Evolutionary conservation across 2,329 filamentous ascomycete genomes (phyloP).

Genomic region (Talaromyces rugulosus): DNA sequence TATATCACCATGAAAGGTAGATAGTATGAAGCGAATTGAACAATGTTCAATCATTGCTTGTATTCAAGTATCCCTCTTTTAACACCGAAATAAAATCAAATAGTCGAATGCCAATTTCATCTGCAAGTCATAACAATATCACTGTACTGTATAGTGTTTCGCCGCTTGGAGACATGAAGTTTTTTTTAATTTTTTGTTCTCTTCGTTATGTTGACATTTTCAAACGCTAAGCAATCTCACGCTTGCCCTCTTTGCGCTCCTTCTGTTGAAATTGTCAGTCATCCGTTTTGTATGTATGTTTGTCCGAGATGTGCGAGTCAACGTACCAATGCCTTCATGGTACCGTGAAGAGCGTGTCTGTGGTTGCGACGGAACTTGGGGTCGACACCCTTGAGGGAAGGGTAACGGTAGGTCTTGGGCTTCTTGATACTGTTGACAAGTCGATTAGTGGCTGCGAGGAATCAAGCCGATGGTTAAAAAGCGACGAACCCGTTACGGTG

Average conservation of each 20-base stretch:
- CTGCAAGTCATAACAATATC: slow-evolving; percentile 1
- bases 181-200: slow-evolving; percentile 1
- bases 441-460: slow-evolving; percentile 4
- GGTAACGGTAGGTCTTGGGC: slow-evolving; percentile 98
- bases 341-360: slow-evolving; percentile 98
- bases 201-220: slow-evolving; percentile 19
- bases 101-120: background rate
- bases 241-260: slow-evolving; percentile 95
- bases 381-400: slow-evolving; percentile 96
- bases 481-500: slow-evolving; percentile 92
- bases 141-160: slow-evolving; percentile 4
- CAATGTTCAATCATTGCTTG: background rate
- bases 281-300: background rate
- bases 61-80: background rate
- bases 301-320: slow-evolving; percentile 1
- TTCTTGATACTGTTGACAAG: slow-evolving; percentile 86
- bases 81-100: background rate
- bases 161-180: slow-evolving; percentile 6
- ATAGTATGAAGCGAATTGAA: background rate
- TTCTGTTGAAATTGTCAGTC: slow-evolving; percentile 61
- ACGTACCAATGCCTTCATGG: slow-evolving; percentile 93
- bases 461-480: background rate
- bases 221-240: slow-evolving; percentile 68
- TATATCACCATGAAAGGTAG: background rate
- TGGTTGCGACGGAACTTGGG: slow-evolving; percentile 99